Conservation (phyloP, 305 asterid genomes). For the Solanum chacoense region DNA sequence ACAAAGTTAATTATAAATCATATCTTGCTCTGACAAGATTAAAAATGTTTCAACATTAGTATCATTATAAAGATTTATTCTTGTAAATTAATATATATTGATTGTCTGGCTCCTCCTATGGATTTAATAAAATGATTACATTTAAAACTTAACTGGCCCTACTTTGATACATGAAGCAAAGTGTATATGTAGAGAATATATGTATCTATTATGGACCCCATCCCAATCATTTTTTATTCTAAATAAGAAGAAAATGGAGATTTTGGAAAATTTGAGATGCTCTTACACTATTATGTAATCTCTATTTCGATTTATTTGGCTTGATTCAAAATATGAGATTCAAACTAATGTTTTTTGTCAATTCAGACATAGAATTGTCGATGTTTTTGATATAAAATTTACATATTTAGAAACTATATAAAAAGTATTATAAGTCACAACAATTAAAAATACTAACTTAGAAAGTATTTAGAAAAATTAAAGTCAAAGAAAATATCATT, state of each 20-base stretch:
- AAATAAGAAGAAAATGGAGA: not conserved
- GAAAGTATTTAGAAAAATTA: too few species aligned
- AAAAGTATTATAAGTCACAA: not conserved
- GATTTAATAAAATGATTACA: not conserved
- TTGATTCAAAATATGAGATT: not conserved
- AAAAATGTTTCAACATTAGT: not conserved
- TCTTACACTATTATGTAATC: too few species aligned
- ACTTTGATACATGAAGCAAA: not conserved
- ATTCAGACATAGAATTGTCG: too few species aligned
- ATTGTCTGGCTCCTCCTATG: not conserved
- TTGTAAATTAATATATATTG: not conserved
- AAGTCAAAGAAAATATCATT: not conserved
- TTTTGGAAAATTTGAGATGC: not conserved
- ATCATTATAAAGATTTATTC: not conserved
- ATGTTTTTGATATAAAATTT: too few species aligned
- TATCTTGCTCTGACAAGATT: not conserved
- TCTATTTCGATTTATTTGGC: not conserved
- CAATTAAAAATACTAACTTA: not conserved
- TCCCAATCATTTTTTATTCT: not conserved
- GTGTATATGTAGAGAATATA: not conserved
- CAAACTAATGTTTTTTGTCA: not conserved
- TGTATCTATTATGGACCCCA: not conserved
- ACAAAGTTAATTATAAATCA: not conserved
- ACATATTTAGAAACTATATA: not conserved
- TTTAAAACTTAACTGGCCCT: not conserved